Conservation (phyloP, 139 green algal genomes). For the Chlamydomonas schloesseri region DNA sequence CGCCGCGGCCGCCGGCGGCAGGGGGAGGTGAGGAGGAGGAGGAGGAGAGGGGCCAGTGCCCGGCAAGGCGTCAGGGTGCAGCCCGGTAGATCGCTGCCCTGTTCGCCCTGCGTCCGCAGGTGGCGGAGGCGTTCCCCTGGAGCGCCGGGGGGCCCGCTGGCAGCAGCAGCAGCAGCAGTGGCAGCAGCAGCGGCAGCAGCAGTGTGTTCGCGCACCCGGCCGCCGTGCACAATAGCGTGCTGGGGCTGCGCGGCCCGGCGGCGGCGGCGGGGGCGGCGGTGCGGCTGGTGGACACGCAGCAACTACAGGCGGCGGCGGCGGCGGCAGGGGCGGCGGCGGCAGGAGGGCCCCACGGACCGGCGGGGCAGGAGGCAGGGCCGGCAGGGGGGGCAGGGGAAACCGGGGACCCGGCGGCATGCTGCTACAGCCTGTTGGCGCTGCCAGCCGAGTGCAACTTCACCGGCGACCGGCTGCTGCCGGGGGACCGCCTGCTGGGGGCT, state of each 20-base stretch:
- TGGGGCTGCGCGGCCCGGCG: conserved; percentile 84
- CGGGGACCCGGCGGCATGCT: no score
- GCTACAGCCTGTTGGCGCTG: conserved; percentile 75
- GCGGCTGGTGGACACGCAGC: conserved; percentile 32
- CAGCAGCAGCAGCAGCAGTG: no score
- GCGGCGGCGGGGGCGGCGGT: conserved; percentile 55
- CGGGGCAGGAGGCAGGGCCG: not conserved
- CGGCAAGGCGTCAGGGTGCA: no score
- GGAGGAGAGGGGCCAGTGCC: no score
- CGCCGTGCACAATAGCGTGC: conserved; percentile 81
- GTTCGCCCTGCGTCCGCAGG: no score
- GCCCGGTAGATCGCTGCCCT: no score
- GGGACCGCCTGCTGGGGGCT: not conserved
- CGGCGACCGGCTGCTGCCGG: conserved; percentile 65
- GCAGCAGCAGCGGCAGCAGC: no score
- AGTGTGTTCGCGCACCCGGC: conserved; percentile 72
- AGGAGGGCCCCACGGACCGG: not conserved
- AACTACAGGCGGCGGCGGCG: not conserved
- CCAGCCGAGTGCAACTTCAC: conserved; percentile 93
- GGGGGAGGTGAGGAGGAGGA: no score
- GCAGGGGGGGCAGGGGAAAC: not conserved
- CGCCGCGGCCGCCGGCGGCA: no score
- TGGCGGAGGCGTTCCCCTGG: conserved; percentile 90
- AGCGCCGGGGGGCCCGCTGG: no score
- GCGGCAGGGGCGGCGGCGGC: not conserved